Conservation (phyloP, 441 rosid genomes). For the Manihot esculenta region DNA sequence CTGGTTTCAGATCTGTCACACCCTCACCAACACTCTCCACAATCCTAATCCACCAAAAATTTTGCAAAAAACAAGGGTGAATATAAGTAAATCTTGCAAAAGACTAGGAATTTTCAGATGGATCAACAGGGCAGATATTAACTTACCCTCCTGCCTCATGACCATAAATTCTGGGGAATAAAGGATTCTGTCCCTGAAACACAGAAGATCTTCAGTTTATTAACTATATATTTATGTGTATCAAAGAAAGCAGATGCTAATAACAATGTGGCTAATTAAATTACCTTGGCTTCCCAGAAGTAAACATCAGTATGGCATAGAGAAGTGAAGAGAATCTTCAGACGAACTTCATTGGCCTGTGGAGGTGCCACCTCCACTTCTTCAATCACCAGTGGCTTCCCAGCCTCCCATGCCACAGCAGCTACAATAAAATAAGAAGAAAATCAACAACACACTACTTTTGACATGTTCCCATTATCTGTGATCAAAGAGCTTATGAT, state of each 20-base stretch:
- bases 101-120: not conserved
- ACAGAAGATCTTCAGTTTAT: not conserved
- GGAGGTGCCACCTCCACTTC: slow-evolving; percentile 55
- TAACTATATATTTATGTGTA: not conserved
- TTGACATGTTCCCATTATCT: too few relatives aligned
- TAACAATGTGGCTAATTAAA: not conserved
- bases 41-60: slow-evolving; percentile 28
- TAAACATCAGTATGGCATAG: slow-evolving; percentile 51
- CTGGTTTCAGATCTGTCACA: slow-evolving; percentile 45
- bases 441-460: too few relatives aligned
- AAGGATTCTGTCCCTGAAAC: slow-evolving; percentile 43
- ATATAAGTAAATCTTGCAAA: not conserved
- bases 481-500: not conserved
- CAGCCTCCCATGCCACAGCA: slow-evolving; percentile 82
- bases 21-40: slow-evolving; percentile 64
- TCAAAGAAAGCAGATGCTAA: not conserved
- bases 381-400: slow-evolving; percentile 69
- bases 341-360: slow-evolving; percentile 43
- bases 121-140: not conserved
- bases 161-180: slow-evolving; percentile 48
- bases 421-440: slow-evolving; percentile 29
- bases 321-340: slow-evolving; percentile 45
- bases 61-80: not conserved
- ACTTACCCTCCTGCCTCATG: slow-evolving; percentile 54
- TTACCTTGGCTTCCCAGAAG: slow-evolving; percentile 62